A percentile compares a stretch with the other conserved stretches of the same genome.
Conservation (phyloP, 257 asterid species). For the Lantana camara region DNA sequence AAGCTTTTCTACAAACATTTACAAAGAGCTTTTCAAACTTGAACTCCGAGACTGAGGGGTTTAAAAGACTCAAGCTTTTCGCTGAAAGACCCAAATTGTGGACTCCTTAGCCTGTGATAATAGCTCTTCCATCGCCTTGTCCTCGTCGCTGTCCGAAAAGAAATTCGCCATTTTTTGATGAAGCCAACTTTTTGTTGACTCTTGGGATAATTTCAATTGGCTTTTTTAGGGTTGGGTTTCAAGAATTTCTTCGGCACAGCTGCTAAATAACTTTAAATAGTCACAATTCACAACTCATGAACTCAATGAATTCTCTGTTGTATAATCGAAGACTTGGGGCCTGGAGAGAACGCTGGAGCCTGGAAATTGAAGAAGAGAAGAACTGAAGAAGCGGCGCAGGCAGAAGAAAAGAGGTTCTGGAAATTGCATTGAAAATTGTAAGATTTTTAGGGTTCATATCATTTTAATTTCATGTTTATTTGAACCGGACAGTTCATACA, state of each 20-base stretch:
- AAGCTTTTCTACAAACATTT: too few species aligned
- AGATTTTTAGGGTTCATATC: too few species aligned
- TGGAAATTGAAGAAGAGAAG: too few species aligned
- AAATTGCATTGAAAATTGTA: too few species aligned
- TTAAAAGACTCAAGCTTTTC: conserved; percentile 35
- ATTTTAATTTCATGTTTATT: too few species aligned
- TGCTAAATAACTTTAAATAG: not conserved
- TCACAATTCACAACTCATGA: conserved; percentile 58
- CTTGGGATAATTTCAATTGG: not conserved
- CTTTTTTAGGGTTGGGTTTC: not conserved
- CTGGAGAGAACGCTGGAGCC: too few species aligned
- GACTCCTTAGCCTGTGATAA: conserved; percentile 79
- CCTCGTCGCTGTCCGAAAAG: conserved; percentile 80
- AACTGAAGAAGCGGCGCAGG: too few species aligned
- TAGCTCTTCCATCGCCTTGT: conserved; percentile 74
- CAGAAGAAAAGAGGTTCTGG: too few species aligned
- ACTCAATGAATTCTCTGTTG: too few species aligned
- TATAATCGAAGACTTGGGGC: too few species aligned
- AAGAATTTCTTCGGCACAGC: not conserved
- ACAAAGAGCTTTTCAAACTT: too few species aligned
- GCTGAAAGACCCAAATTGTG: conserved; percentile 49
- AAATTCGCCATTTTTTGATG: conserved; percentile 57
- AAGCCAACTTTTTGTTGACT: not conserved
- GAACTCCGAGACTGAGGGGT: conserved; percentile 2
- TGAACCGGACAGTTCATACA: too few species aligned